Percentiles rank a stretch among this genome's conserved stretches.
Conservation (phyloP, 176 grass and related monocot species). For the Aechmea fasciata region DNA sequence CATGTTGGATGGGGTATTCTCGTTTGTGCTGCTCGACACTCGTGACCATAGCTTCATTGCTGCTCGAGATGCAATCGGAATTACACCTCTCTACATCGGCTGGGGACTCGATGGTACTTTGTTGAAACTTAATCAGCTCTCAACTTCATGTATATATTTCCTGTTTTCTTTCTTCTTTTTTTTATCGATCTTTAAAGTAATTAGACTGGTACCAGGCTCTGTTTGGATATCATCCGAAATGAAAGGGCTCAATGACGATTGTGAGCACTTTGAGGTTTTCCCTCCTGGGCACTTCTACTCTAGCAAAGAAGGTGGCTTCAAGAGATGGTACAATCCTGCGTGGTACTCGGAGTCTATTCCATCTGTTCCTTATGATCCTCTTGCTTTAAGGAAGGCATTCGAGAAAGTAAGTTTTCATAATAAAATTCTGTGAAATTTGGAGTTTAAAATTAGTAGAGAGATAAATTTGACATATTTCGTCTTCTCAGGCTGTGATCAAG, state of each 20-base stretch:
- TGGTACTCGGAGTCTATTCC: slow-evolving; percentile 72
- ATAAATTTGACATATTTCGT: background rate
- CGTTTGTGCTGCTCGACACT: slow-evolving; percentile 73
- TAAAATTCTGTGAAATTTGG: background rate
- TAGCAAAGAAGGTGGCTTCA: slow-evolving; percentile 41
- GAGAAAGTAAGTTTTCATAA: slow-evolving; percentile 48
- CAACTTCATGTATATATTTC: too few species aligned
- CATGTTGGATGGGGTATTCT: slow-evolving; percentile 92
- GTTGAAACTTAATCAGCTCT: slow-evolving; percentile 1
- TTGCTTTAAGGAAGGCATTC: slow-evolving; percentile 62
- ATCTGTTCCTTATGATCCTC: slow-evolving; percentile 44
- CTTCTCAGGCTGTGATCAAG: slow-evolving; percentile 67
- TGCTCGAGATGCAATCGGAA: slow-evolving; percentile 80
- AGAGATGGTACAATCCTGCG: slow-evolving; percentile 76
- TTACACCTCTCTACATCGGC: slow-evolving; percentile 94
- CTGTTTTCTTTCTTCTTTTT: background rate
- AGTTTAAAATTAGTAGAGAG: too few species aligned
- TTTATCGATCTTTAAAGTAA: background rate
- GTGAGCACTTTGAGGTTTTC: slow-evolving; percentile 69
- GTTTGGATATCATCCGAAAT: slow-evolving; percentile 88
- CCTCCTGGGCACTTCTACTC: slow-evolving; percentile 83
- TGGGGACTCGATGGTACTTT: slow-evolving; percentile 73
- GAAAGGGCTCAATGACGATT: slow-evolving; percentile 90
- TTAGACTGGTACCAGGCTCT: slow-evolving; percentile 36
- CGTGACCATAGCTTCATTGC: slow-evolving; percentile 65